Base-by-base conservation (phyloP, 345 rosid species). In the Noccaea caerulescens region DNA sequence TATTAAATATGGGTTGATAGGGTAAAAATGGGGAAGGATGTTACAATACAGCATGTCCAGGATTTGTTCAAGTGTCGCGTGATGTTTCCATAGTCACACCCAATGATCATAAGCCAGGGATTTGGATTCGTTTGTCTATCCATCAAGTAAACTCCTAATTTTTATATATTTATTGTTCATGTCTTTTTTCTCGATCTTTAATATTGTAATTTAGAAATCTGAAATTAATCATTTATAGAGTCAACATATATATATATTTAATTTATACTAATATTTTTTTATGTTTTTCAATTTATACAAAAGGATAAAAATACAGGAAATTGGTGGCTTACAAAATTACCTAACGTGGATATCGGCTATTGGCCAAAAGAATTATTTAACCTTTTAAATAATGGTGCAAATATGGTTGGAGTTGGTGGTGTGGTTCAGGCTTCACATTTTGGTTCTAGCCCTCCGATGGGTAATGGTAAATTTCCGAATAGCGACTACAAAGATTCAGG, bases 1-100 rank as follows among this genome's bases (percentile, higher is more conserved):
- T 4, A 33, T 20, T 6, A 20, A 57, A 59, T 49, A 59, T 70
- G 11, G 14, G 18, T 44, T 49, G n/a, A 32, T 46, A 71, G 68
- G 75, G 69, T 62, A 62, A 71, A 41, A 11, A 62, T 62, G 55
- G 69, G 20, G 49, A 59, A 4, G 38, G 55, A 18, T 72, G 69
- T 34, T 72, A 32, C 16, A 72, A 72, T 53, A 62, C 43, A 0
- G 27, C 7, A 12, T 72, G 76, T 13, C 33, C 38, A 6, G 63
- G 76, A 4, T 72, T 72, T 62, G 55, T 72, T 62, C 69, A 72
- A 62, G 62, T 72, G 30, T 58, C 75, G 0, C 10, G 41, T 0
- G 20, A 4, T 2, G 6, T 49, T 71, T 54, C 55, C 2, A 8
- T 71, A 49, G 14, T 2, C 6, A 0, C 39, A 14, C 67, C 67